Evolutionary conservation across 2,329 filamentous ascomycete species (phyloP).

Genomic region (Claviceps arundinis): DNA sequence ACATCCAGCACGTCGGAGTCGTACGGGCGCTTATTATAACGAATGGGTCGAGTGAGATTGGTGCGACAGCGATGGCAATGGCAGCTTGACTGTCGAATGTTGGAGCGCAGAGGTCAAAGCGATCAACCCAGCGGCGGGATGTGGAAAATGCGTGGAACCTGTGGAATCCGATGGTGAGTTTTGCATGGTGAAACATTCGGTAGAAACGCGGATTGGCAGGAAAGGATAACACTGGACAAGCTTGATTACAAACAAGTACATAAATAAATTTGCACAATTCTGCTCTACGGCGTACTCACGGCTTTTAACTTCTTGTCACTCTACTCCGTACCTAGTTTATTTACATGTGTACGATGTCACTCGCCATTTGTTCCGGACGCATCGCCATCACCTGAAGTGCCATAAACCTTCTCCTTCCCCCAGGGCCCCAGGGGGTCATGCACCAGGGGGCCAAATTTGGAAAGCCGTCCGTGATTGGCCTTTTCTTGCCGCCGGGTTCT

Average conservation of each 20-base stretch:
- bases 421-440: neutral
- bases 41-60: neutral
- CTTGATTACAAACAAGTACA: too few relatives aligned
- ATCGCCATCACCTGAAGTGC: too few relatives aligned
- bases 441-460: constrained; percentile 13
- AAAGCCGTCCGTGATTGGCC: constrained; percentile 15
- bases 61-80: neutral
- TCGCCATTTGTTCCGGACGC: too few relatives aligned
- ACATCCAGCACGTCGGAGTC: neutral
- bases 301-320: too few relatives aligned
- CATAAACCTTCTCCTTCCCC: neutral
- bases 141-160: neutral
- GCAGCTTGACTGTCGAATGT: neutral
- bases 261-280: too few relatives aligned
- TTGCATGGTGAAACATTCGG: neutral
- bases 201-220: neutral
- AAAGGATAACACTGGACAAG: neutral
- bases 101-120: neutral
- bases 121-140: neutral
- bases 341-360: too few relatives aligned
- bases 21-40: neutral
- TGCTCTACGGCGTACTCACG: too few relatives aligned
- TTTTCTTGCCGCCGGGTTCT: constrained; percentile 17
- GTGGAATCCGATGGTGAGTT: neutral
- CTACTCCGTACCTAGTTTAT: too few relatives aligned